Conservation (phyloP, 805 yeast genomes). For the Nakazawaea ernobii region DNA sequence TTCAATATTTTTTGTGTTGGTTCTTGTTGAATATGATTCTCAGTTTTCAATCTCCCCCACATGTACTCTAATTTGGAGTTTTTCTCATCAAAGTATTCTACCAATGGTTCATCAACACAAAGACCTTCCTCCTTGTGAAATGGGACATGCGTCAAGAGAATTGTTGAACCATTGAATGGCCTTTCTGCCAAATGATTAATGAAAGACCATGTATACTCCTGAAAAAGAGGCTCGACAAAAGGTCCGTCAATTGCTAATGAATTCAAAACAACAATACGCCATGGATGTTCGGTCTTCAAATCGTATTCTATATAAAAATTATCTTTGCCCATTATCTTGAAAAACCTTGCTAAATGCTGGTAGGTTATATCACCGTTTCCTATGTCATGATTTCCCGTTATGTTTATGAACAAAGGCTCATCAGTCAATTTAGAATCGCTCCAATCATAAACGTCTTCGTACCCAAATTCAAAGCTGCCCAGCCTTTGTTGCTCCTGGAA, state of each 20-base stretch:
- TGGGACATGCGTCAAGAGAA: constrained; percentile 85
- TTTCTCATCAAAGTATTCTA: constrained; percentile 49
- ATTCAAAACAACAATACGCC: constrained; percentile 86
- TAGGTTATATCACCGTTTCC: constrained; percentile 96
- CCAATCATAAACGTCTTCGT: constrained; percentile 67
- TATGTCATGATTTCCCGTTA: constrained; percentile 93
- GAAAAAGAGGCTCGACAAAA: constrained; percentile 66
- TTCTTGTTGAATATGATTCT: constrained; percentile 73
- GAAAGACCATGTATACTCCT: constrained; percentile 68
- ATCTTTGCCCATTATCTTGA: constrained; percentile 71
- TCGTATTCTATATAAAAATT: constrained; percentile 76
- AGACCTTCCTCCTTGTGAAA: constrained; percentile 75
- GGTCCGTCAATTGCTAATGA: constrained; percentile 88
- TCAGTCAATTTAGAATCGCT: constrained; percentile 33
- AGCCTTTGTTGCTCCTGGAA: constrained; percentile 21
- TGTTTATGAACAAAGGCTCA: constrained; percentile 69
- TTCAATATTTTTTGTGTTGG: constrained; percentile 64
- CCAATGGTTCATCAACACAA: constrained; percentile 83
- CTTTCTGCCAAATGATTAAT: constrained; percentile 50
- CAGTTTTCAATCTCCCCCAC: constrained; percentile 68
- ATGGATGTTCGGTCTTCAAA: constrained; percentile 58
- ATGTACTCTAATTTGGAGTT: constrained; percentile 61
- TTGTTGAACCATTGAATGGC: constrained; percentile 70
- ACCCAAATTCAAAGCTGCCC: constrained; percentile 40
- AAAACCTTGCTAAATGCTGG: constrained; percentile 83